phyloP scores from a whole-genome alignment of 345 rosid genomes.

The Gossypium bickii region DNA sequence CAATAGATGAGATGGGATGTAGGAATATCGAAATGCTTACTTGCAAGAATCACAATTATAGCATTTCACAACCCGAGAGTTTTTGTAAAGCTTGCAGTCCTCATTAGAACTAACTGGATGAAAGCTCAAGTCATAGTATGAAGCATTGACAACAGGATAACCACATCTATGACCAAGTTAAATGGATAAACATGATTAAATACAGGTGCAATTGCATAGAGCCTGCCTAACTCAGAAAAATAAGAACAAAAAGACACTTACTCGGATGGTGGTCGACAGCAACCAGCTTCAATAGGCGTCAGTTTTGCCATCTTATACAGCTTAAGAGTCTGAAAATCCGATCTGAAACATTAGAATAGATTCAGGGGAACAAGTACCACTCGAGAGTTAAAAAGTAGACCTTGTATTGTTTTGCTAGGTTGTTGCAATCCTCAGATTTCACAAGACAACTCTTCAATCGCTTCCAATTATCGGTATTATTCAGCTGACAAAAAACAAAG shows the following conservation, averaged over 20 bases:
- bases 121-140: constrained; percentile 82
- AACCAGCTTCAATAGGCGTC: constrained; percentile 87
- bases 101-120: constrained; percentile 72
- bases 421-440: constrained; percentile 68
- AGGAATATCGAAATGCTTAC: constrained; percentile 34
- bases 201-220: not conserved
- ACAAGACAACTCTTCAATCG: constrained; percentile 87
- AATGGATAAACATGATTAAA: constrained; percentile 11
- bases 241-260: constrained; percentile 24
- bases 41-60: constrained; percentile 95
- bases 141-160: constrained; percentile 69
- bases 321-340: constrained; percentile 51
- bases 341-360: constrained; percentile 14
- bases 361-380: constrained; percentile 10
- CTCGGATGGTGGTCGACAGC: constrained; percentile 94
- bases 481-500: constrained; percentile 46
- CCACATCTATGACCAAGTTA: constrained; percentile 56
- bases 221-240: not conserved
- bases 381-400: constrained; percentile 26
- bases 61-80: constrained; percentile 61
- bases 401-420: constrained; percentile 64
- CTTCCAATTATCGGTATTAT: constrained; percentile 64
- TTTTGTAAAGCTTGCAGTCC: constrained; percentile 85
- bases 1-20: not conserved
- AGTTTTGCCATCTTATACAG: constrained; percentile 65